Conservation (phyloP, 2,329 filamentous ascomycete genomes). For the Venturia pyrina region DNA sequence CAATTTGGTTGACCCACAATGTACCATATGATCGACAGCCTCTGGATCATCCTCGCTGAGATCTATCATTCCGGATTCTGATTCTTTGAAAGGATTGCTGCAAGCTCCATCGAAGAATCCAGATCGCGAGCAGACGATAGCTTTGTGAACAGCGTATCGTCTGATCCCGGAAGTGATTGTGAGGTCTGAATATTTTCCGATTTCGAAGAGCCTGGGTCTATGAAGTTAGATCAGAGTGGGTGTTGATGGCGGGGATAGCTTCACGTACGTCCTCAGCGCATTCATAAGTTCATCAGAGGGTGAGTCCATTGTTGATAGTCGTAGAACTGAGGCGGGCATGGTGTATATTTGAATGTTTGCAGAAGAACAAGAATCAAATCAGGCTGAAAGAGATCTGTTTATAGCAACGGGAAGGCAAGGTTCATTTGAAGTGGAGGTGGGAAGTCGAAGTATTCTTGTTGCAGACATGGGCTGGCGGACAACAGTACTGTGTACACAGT, state of each 20-base stretch:
- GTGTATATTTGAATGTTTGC: neutral
- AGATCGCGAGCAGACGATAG: conserved; percentile 38
- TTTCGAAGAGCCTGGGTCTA: conserved; percentile 25
- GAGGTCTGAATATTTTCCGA: conserved; percentile 37
- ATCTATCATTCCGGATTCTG: conserved; percentile 28
- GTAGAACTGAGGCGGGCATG: neutral
- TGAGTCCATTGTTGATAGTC: conserved; percentile 24
- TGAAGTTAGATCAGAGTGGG: conserved; percentile 19
- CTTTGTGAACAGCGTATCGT: conserved; percentile 38
- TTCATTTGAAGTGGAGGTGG: conserved; percentile 3
- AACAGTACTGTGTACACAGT: neutral
- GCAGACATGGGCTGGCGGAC: neutral
- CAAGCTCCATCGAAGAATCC: conserved; percentile 36
- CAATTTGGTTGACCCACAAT: conserved; percentile 22
- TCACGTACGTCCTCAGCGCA: conserved; percentile 37
- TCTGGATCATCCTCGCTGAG: conserved; percentile 31
- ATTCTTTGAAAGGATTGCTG: conserved; percentile 27
- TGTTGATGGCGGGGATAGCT: conserved; percentile 6
- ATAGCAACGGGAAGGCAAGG: conserved; percentile 8
- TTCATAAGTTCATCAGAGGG: conserved; percentile 35
- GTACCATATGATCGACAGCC: conserved; percentile 31
- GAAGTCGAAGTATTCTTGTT: neutral
- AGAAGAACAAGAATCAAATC: neutral
- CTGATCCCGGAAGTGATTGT: conserved; percentile 35
- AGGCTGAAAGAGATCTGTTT: conserved; percentile 16